Conservation (phyloP, 306 rosid species). For the Quercus wislizeni region DNA sequence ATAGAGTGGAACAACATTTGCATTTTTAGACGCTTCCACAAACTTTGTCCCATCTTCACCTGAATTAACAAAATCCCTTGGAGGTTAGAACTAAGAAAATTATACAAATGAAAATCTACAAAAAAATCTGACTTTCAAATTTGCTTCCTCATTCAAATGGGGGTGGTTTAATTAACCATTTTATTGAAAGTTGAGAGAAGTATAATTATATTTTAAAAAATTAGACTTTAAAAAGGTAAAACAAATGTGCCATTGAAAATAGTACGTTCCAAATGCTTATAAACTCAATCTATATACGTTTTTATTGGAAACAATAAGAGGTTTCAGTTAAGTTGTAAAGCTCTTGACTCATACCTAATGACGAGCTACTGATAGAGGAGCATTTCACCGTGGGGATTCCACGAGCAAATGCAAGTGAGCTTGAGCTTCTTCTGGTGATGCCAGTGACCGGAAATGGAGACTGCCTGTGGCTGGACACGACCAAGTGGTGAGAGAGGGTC, state of each 20-base stretch:
- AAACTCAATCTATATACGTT: no score
- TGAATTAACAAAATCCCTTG: constrained; percentile 7
- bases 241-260: no score
- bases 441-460: constrained; percentile 23
- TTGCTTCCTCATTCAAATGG: no score
- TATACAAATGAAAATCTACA: no score
- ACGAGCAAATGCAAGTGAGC: constrained; percentile 16
- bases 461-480: constrained; percentile 20
- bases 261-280: no score
- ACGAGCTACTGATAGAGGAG: constrained; percentile 18
- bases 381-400: constrained; percentile 23
- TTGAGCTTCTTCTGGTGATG: constrained; percentile 14
- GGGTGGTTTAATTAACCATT: no score
- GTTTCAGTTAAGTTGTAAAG: no score
- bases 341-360: constrained; percentile 13
- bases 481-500: constrained; percentile 7
- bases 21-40: constrained; percentile 50
- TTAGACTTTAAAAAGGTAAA: no score
- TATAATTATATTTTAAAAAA: no score
- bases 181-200: no score
- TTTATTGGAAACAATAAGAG: no score
- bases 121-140: no score
- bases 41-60: constrained; percentile 43
- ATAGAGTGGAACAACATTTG: constrained; percentile 63
- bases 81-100: background rate